These are phyloP conservation scores for Sugiyamaella valdiviana DNA, from an alignment of 805 yeast species.

Conservation along the genomic window DNA sequence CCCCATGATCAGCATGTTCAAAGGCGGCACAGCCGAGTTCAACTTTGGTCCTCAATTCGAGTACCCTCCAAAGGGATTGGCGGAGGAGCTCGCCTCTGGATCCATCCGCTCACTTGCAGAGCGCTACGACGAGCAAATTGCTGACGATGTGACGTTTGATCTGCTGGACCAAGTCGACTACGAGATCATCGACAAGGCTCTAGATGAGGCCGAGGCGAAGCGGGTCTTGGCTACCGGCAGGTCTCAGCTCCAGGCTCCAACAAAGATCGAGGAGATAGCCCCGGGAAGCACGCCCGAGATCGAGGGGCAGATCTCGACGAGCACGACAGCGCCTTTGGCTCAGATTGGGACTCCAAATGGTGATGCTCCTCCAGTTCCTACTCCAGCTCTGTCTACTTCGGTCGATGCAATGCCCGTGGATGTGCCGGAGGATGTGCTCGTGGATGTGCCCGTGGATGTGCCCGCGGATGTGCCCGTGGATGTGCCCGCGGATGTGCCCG, in stretches of 20 bases:
- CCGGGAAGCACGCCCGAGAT: not conserved
- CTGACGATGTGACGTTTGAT: constrained; percentile 81
- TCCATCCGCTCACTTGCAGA: constrained; percentile 47
- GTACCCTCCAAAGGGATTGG: constrained; percentile 33
- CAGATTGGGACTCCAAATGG: too few species aligned
- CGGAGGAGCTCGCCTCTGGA: constrained; percentile 16
- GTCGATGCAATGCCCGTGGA: too few species aligned
- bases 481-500: too few species aligned
- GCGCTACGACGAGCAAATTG: constrained; percentile 60
- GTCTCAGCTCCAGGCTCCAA: not conserved
- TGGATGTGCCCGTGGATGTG: too few species aligned
- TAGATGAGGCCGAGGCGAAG: constrained; percentile 4
- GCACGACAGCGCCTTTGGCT: too few species aligned
- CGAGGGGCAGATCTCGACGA: too few species aligned
- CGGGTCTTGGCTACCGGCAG: not conserved
- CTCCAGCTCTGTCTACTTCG: too few species aligned
- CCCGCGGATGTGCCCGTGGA: too few species aligned
- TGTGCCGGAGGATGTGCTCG: too few species aligned
- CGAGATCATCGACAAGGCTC: constrained; percentile 17
- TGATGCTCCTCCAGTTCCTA: too few species aligned
- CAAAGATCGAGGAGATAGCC: not conserved
- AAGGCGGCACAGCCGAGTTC: constrained; percentile 67
- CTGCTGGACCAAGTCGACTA: constrained; percentile 74
- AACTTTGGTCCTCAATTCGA: constrained; percentile 62
- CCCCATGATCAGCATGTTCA: constrained; percentile 80